Conservation (phyloP, 192 early-diverging fungal genomes). For the Umbelopsis sp. region DNA sequence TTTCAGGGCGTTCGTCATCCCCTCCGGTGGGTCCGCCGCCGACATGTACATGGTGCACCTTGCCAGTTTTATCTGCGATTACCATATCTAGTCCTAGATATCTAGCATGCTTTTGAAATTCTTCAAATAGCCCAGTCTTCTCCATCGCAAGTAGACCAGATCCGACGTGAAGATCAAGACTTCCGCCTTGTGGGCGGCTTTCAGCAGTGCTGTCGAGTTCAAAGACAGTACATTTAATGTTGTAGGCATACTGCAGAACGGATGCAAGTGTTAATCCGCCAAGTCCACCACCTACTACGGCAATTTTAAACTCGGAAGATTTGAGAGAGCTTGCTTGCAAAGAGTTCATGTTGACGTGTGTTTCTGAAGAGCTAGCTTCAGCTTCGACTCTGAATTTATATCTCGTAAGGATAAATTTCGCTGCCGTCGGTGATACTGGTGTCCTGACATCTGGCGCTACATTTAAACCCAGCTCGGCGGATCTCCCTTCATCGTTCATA, state of each 20-base stretch:
- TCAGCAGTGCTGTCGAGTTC: slow-evolving; percentile 37
- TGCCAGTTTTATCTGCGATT: slow-evolving; percentile 38
- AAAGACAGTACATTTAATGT: slow-evolving; percentile 39
- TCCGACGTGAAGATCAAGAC: slow-evolving; percentile 29
- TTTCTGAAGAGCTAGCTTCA: neutral
- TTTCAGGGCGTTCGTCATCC: slow-evolving; percentile 40
- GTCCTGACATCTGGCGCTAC: too few relatives aligned
- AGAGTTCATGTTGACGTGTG: neutral
- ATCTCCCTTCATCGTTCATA: too few relatives aligned
- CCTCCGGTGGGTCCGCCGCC: neutral
- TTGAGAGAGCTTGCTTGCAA: neutral
- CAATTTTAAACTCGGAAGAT: slow-evolving; percentile 18
- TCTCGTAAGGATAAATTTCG: neutral
- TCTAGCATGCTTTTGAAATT: slow-evolving; percentile 34
- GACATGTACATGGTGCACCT: slow-evolving; percentile 27
- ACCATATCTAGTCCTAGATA: slow-evolving; percentile 39
- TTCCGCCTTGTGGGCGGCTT: slow-evolving; percentile 39
- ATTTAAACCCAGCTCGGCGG: too few relatives aligned
- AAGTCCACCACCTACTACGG: slow-evolving; percentile 53
- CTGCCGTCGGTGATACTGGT: too few relatives aligned
- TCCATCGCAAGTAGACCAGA: slow-evolving; percentile 28
- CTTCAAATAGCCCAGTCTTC: slow-evolving; percentile 33
- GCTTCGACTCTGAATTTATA: neutral
- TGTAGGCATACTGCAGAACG: slow-evolving; percentile 42
- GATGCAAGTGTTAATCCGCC: slow-evolving; percentile 49